These are phyloP conservation scores for Paxillus rubicundulus DNA, from an alignment of 768 basidiomycete genomes.

Conservation along the genomic window DNA sequence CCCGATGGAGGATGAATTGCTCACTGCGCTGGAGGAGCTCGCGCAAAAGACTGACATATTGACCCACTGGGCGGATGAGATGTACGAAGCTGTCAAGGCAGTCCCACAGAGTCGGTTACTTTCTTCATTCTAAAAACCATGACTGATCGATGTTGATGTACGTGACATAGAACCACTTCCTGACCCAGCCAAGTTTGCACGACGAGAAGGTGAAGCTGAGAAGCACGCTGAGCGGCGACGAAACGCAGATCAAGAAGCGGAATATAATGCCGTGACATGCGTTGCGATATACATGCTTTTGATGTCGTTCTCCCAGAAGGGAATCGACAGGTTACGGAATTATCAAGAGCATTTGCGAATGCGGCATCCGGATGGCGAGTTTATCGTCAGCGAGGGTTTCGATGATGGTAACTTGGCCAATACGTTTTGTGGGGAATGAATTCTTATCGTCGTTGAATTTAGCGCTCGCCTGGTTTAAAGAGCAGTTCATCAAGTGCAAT, in stretches of 20 bases:
- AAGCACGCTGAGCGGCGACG: conserved; percentile 66
- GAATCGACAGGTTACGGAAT: conserved; percentile 77
- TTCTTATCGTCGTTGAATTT: conserved; percentile 9
- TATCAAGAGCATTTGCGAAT: conserved; percentile 82
- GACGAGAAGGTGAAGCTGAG: conserved; percentile 70
- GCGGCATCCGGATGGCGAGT: conserved; percentile 72
- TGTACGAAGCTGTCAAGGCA: conserved; percentile 86
- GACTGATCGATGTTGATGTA: background rate
- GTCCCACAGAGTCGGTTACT: conserved; percentile 71
- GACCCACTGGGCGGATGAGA: conserved; percentile 92
- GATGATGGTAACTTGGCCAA: conserved; percentile 57
- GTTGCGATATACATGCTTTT: conserved; percentile 88
- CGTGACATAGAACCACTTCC: conserved; percentile 67
- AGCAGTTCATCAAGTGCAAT: conserved; percentile 91
- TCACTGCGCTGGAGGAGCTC: conserved; percentile 79
- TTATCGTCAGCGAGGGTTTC: conserved; percentile 75
- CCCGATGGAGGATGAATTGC: conserved; percentile 78
- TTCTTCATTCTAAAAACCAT: background rate
- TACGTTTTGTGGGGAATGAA: background rate
- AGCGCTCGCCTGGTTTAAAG: conserved; percentile 90
- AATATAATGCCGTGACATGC: conserved; percentile 80
- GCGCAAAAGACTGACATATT: conserved; percentile 96
- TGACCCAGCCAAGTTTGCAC: conserved; percentile 72
- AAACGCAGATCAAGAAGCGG: conserved; percentile 75
- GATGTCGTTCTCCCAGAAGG: conserved; percentile 91